Conservation (phyloP, 164 flowering plant species). For the Stephania yunnanensis region DNA sequence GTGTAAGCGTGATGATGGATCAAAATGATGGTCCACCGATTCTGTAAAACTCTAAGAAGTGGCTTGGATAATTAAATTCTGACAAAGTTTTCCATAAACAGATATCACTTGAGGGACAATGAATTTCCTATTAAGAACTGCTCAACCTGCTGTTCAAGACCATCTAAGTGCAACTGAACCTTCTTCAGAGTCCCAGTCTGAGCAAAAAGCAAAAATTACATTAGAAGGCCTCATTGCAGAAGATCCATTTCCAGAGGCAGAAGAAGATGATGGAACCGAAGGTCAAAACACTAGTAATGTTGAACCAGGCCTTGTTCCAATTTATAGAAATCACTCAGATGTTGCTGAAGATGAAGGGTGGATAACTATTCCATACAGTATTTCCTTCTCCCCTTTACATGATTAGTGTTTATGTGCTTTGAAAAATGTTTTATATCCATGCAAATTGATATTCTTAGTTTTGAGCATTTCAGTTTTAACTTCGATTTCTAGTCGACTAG, state of each 20-base stretch:
- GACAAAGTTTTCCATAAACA: slow-evolving; percentile 11
- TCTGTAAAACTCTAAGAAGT: too few relatives aligned
- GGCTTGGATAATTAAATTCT: neutral
- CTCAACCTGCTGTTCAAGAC: slow-evolving; percentile 34
- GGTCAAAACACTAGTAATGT: slow-evolving; percentile 25
- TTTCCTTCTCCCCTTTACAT: slow-evolving; percentile 7
- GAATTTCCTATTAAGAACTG: slow-evolving; percentile 72
- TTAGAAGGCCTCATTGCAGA: slow-evolving; percentile 78
- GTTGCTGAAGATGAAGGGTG: slow-evolving; percentile 84
- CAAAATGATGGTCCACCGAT: too few relatives aligned
- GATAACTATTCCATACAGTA: slow-evolving; percentile 80
- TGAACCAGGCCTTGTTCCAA: slow-evolving; percentile 22
- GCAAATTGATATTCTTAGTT: neutral
- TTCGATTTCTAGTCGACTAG: too few relatives aligned
- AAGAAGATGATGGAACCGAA: slow-evolving; percentile 27
- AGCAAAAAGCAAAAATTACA: slow-evolving; percentile 32
- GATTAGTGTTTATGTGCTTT: neutral
- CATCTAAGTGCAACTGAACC: slow-evolving; percentile 29
- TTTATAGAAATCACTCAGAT: slow-evolving; percentile 40
- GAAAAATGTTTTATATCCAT: neutral
- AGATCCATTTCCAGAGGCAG: slow-evolving; percentile 43
- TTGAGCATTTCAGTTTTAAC: too few relatives aligned
- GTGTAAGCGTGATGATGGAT: too few relatives aligned
- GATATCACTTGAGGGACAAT: slow-evolving; percentile 33
- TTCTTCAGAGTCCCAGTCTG: slow-evolving; percentile 17